A percentile compares a stretch with the other conserved stretches of the same genome.
These are phyloP conservation scores for Cyberlindnera mrakii DNA, from an alignment of 805 yeast species.

Conservation along the genomic window DNA sequence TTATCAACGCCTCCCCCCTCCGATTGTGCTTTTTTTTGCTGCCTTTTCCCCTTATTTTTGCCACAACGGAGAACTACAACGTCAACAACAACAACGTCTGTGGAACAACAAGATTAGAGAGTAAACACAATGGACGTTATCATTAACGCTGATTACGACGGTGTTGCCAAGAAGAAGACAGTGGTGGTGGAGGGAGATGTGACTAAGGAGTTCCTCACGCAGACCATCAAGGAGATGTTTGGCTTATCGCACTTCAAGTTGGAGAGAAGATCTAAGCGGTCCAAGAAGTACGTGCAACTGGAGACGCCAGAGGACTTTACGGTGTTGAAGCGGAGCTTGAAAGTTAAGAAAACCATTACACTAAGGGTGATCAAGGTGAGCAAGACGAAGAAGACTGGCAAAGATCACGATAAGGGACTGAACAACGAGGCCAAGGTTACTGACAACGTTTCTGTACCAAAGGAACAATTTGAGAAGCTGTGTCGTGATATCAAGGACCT, in stretches of 20 bases:
- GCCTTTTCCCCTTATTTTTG: too few relatives aligned
- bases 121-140: neutral
- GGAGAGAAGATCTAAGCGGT: conserved; percentile 12
- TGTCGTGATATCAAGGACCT: conserved; percentile 2
- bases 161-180: neutral
- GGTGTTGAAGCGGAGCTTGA: conserved; percentile 8
- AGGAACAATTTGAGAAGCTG: conserved; percentile 3
- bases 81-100: too few relatives aligned
- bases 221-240: neutral
- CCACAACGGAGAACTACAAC: too few relatives aligned
- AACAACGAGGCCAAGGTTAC: neutral
- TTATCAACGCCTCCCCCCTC: too few relatives aligned
- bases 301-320: conserved; percentile 7
- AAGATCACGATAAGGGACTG: neutral
- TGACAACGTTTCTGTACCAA: neutral
- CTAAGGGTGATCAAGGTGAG: conserved; percentile 4
- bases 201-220: neutral
- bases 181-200: neutral
- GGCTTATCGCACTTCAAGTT: conserved; percentile 5
- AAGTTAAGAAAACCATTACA: conserved; percentile 11
- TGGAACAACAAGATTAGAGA: too few relatives aligned
- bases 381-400: neutral
- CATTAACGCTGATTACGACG: neutral
- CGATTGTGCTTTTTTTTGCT: too few relatives aligned
- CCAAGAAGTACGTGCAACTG: conserved; percentile 7